Percentiles rank a stretch among this genome's conserved stretches.
Conservation (phyloP, 2,329 filamentous ascomycete species). For the Exophiala calicioides region DNA sequence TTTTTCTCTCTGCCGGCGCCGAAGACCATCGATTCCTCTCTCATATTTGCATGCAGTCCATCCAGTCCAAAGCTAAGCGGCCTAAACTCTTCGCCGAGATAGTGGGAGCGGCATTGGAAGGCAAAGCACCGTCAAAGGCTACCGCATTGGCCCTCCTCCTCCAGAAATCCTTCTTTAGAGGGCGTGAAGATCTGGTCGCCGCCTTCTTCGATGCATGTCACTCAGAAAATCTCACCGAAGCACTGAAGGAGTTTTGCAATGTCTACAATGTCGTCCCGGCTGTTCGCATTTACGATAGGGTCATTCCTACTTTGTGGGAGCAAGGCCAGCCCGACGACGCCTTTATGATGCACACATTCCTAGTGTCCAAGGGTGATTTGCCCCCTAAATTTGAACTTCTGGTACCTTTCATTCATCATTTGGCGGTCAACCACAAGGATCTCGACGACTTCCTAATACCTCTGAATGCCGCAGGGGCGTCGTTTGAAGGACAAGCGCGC, state of each 20-base stretch:
- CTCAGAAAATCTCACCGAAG: constrained; percentile 29
- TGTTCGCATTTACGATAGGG: constrained; percentile 45
- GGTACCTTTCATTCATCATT: constrained; percentile 43
- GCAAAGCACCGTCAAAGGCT: constrained; percentile 27
- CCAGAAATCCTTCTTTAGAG: constrained; percentile 20
- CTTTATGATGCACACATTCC: constrained; percentile 49
- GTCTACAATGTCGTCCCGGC: constrained; percentile 44
- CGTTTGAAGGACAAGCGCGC: constrained; percentile 24
- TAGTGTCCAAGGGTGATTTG: constrained; percentile 45
- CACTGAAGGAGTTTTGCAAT: constrained; percentile 40
- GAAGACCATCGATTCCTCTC: constrained; percentile 23
- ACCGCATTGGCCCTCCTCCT: constrained; percentile 23
- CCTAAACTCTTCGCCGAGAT: constrained; percentile 46
- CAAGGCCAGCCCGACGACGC: constrained; percentile 42
- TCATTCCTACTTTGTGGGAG: constrained; percentile 45
- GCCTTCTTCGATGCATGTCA: constrained; percentile 21
- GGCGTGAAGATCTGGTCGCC: constrained; percentile 19
- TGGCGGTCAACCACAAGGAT: constrained; percentile 35
- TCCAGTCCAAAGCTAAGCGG: constrained; percentile 30
- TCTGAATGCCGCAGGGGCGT: constrained; percentile 32
- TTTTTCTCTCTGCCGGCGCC: constrained; percentile 24
- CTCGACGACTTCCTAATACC: constrained; percentile 19
- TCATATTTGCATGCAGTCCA: constrained; percentile 16
- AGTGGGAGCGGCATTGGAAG: constrained; percentile 43
- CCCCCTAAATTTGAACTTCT: constrained; percentile 42